Conservation (phyloP, 345 rosid genomes). For the Citrus inodora region DNA sequence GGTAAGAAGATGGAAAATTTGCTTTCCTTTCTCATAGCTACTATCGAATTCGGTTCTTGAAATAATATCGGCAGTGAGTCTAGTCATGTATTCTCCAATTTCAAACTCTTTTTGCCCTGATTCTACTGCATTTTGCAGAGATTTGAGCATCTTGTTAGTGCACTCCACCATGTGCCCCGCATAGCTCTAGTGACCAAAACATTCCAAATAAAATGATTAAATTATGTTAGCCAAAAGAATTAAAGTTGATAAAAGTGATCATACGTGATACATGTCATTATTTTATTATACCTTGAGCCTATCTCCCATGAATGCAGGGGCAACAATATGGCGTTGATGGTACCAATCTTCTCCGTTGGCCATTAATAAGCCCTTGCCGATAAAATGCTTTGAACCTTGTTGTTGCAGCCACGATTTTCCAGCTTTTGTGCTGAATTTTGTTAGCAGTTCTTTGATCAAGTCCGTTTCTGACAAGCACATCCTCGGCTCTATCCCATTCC, state of each 20-base stretch:
- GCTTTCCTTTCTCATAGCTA: constrained; percentile 76
- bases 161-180: constrained; percentile 84
- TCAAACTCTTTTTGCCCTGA: constrained; percentile 69
- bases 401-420: constrained; percentile 95
- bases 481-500: constrained; percentile 92
- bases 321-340: constrained; percentile 49
- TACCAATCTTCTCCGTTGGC: constrained; percentile 70
- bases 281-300: constrained; percentile 50
- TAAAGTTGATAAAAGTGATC: neutral
- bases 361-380: constrained; percentile 78
- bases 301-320: constrained; percentile 62
- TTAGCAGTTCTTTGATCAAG: constrained; percentile 66
- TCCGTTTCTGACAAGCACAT: constrained; percentile 75
- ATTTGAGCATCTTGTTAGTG: constrained; percentile 55
- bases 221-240: neutral
- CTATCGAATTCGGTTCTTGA: constrained; percentile 82
- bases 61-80: constrained; percentile 80
- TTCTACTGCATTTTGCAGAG: constrained; percentile 40
- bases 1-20: constrained; percentile 63
- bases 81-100: constrained; percentile 71
- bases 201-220: neutral
- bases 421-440: constrained; percentile 62
- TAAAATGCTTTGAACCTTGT: constrained; percentile 82
- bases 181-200: constrained; percentile 45
- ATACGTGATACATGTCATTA: neutral